Percentiles rank a stretch among this genome's conserved stretches.
Conservation (phyloP, 208 protist genomes). For the Angomonas deanei region DNA sequence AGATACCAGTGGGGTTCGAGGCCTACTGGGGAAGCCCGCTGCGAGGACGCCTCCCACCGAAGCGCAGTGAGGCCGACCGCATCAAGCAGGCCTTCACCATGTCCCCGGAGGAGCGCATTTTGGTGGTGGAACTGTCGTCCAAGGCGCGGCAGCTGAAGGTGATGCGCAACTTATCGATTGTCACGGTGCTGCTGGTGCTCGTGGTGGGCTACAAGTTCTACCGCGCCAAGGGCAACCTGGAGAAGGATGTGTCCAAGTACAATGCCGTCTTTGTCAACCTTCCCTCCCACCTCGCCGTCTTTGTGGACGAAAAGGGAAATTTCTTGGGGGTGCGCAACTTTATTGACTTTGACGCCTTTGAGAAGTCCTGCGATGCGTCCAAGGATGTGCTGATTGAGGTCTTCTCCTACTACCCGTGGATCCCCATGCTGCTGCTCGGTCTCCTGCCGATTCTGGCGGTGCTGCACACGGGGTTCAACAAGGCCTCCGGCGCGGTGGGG, state of each 20-base stretch:
- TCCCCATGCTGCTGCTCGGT: conserved; percentile 72
- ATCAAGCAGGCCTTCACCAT: conserved; percentile 46
- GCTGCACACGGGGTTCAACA: conserved; percentile 42
- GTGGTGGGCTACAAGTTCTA: conserved; percentile 33
- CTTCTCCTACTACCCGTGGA: conserved; percentile 63
- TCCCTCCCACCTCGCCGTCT: conserved; percentile 35
- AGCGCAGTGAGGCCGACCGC: conserved; percentile 23
- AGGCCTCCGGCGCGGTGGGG: conserved; percentile 19
- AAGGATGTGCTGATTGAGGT: conserved; percentile 58
- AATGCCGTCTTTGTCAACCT: conserved; percentile 47
- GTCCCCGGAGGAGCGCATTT: conserved; percentile 48
- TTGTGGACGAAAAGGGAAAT: conserved; percentile 46
- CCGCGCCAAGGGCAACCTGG: conserved; percentile 20
- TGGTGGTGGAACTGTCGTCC: conserved; percentile 32
- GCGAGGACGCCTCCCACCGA: background rate
- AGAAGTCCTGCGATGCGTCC: conserved; percentile 42
- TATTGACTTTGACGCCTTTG: conserved; percentile 65
- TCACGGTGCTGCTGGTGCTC: conserved; percentile 24
- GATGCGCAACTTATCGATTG: conserved; percentile 18
- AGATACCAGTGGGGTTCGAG: conserved; percentile 62
- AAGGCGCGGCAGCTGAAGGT: conserved; percentile 21
- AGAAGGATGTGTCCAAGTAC: conserved; percentile 47
- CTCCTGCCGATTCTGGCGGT: conserved; percentile 54
- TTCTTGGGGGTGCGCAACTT: conserved; percentile 56
- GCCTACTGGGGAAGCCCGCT: conserved; percentile 13